Evolutionary conservation across 164 flowering plant species (phyloP), one percentile per base, ranked within the genome.

Genomic region (Nymphaea colorata): DNA sequence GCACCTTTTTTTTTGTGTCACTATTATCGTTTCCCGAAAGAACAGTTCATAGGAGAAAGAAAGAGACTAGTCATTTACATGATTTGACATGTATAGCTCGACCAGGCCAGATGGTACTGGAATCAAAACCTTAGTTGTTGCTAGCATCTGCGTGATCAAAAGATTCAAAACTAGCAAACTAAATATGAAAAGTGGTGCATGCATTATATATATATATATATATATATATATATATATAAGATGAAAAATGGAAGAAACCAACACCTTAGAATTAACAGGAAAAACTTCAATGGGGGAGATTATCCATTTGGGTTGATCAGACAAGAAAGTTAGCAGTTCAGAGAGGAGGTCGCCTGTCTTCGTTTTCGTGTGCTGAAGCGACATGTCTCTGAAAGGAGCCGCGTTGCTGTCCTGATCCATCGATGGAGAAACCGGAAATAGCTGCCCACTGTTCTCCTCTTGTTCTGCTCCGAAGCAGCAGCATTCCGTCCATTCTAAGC

Each of bases 391-490:
- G 76, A 93, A 93, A 70, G 80, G 73, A 73, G 69, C 45, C 16
- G 66, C 65, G 14, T 8, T 51, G 14, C 5, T 51, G 36, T 51
- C 57, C 57, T 51, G 57, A 25, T 25, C 36, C 36, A 25, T 8
- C 8, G 14, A 51, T 11, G 75, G 67, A 45, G 85, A 77, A 61
- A 76, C 81, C 43, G 84, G 80, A 76, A 85, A 82, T 15, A 73
- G 65, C 60, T 72, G 74, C 73, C 68, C 85, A n/a, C 73, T 76
- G 66, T 66, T 72, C 14, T 72, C 44, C 12, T 15, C 68, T 3
- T 59, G 68, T 6, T 86, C 84, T 73, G 76, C 65, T 71, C 96
- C 96, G 71, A 77, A 83, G 75, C 97, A 93, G 69, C 89, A 87
- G 66, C 97, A 91, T 60, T 82, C 84, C 78, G 80, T 64, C 86